These are phyloP conservation scores for Cladosporium sp. DNA, from an alignment of 2,329 filamentous ascomycete genomes.

Conservation along the genomic window DNA sequence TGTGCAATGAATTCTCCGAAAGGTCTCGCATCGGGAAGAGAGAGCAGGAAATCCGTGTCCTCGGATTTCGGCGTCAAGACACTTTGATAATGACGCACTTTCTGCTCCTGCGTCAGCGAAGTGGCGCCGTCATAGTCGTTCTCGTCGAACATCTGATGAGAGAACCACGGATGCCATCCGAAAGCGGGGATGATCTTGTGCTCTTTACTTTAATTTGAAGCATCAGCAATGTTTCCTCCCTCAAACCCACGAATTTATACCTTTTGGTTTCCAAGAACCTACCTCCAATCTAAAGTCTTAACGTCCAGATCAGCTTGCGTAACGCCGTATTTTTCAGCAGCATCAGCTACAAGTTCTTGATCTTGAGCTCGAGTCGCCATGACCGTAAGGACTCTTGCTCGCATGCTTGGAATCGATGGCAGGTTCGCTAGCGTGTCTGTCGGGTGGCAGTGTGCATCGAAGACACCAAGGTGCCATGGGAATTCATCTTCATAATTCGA, in stretches of 20 bases:
- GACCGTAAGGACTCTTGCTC: constrained; percentile 61
- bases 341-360: constrained; percentile 64
- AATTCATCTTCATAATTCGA: constrained; percentile 34
- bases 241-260: background rate
- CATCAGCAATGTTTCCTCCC: background rate
- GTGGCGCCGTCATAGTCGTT: constrained; percentile 28
- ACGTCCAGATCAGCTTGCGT: constrained; percentile 19
- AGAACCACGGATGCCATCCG: constrained; percentile 87
- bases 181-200: constrained; percentile 65
- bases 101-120: constrained; percentile 38
- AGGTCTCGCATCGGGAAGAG: constrained; percentile 58
- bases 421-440: constrained; percentile 70
- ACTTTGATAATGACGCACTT: constrained; percentile 60
- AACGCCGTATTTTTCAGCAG: constrained; percentile 55
- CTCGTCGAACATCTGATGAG: constrained; percentile 69
- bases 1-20: constrained; percentile 56
- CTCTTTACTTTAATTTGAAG: constrained; percentile 20
- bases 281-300: constrained; percentile 29
- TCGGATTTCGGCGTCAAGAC: constrained; percentile 58
- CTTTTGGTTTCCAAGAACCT: constrained; percentile 15
- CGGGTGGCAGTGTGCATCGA: constrained; percentile 79
- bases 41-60: constrained; percentile 44
- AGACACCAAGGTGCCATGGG: constrained; percentile 68
- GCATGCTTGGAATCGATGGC: constrained; percentile 59
- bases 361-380: constrained; percentile 77